A percentile compares a stretch with the other conserved stretches of the same genome.
Evolutionary conservation across 495 filamentous ascomycete genomes (phyloP).

Genomic region (Hypoxylon intermedium): DNA sequence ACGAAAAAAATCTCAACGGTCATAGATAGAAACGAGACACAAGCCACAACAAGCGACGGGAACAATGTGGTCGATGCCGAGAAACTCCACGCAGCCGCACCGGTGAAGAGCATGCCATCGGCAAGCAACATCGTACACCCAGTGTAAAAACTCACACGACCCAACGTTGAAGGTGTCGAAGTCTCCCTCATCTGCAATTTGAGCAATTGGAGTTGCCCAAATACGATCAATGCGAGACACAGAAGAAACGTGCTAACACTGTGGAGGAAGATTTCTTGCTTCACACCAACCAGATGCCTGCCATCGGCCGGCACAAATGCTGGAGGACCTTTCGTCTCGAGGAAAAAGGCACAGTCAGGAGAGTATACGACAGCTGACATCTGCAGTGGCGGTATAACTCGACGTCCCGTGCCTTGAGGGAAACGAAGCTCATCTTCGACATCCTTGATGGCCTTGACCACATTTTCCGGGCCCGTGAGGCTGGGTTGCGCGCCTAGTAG

Average conservation of each 20-base stretch:
- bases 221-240: constrained; percentile 66
- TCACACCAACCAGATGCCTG: constrained; percentile 75
- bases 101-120: constrained; percentile 72
- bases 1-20: constrained; percentile 82
- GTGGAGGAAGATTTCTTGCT: constrained; percentile 75
- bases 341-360: constrained; percentile 88
- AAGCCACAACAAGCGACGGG: constrained; percentile 75
- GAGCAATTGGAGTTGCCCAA: constrained; percentile 75
- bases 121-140: constrained; percentile 84
- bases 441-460: constrained; percentile 60
- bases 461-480: constrained; percentile 41
- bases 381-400: constrained; percentile 68
- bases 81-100: constrained; percentile 68
- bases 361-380: constrained; percentile 91
- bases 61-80: constrained; percentile 69
- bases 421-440: constrained; percentile 86
- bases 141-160: constrained; percentile 88
- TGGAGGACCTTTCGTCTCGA: constrained; percentile 87
- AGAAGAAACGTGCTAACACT: constrained; percentile 72
- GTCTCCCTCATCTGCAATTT: constrained; percentile 89
- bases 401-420: constrained; percentile 80
- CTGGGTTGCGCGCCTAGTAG: constrained; percentile 43
- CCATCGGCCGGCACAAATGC: constrained; percentile 68
- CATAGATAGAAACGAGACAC: constrained; percentile 68
- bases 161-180: constrained; percentile 91